Evolutionary conservation across 2,329 filamentous ascomycete species (phyloP).

Genomic region (Aspergillus carbonarius): DNA sequence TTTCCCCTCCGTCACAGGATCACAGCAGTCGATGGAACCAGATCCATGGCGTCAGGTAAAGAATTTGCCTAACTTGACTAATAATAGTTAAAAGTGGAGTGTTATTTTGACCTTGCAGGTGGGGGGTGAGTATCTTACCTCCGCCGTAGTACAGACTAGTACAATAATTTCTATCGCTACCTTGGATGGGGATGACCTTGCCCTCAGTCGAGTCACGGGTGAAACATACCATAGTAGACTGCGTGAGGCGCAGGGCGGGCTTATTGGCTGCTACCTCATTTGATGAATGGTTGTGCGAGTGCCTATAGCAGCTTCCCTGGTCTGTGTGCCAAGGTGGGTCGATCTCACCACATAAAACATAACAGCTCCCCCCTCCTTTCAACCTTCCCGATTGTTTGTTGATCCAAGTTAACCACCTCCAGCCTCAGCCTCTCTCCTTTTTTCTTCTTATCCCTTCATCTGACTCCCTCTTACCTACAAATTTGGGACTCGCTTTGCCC

Average conservation of each 20-base stretch:
- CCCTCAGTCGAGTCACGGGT: conserved; percentile 18
- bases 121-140: neutral
- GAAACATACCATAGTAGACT: conserved; percentile 24
- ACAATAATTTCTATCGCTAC: conserved; percentile 4
- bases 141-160: neutral
- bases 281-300: conserved; percentile 14
- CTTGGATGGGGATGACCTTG: conserved; percentile 7
- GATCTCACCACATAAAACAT: conserved; percentile 31
- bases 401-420: conserved; percentile 11
- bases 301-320: conserved; percentile 28
- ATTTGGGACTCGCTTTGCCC: neutral
- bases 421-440: conserved; percentile 1
- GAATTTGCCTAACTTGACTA: neutral
- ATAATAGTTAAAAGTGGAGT: neutral
- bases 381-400: conserved; percentile 18
- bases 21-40: neutral
- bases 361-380: conserved; percentile 24
- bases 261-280: conserved; percentile 24
- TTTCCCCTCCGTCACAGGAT: neutral
- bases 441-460: conserved; percentile 5
- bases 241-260: conserved; percentile 22
- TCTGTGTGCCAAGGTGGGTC: conserved; percentile 23
- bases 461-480: conserved; percentile 6
- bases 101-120: neutral
- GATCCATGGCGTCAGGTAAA: neutral